Conservation (phyloP, 768 basidiomycete genomes). For the Rhizopogon vesiculosus region DNA sequence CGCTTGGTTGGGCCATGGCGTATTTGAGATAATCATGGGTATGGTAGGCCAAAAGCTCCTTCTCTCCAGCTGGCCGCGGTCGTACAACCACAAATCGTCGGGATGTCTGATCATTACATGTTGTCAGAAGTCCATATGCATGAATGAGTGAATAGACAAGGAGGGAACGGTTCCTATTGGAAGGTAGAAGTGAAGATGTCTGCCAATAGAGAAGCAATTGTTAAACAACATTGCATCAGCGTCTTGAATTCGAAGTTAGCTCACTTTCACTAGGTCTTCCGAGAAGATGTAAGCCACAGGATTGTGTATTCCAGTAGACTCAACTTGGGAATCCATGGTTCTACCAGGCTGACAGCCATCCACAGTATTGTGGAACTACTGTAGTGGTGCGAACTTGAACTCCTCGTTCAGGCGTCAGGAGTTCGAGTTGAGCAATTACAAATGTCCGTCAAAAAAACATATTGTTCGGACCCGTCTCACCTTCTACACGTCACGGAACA, state of each 20-base stretch:
- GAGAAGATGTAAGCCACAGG: slow-evolving; percentile 51
- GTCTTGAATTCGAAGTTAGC: background rate
- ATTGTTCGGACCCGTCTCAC: too few species aligned
- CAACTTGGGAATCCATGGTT: background rate
- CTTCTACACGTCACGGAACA: too few species aligned
- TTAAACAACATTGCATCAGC: background rate
- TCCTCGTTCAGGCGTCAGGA: too few species aligned
- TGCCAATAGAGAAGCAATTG: slow-evolving; percentile 11
- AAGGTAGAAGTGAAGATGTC: slow-evolving; percentile 58
- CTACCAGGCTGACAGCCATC: background rate
- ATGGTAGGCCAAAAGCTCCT: slow-evolving; percentile 66
- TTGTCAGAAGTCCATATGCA: slow-evolving; percentile 44
- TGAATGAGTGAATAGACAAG: slow-evolving; percentile 62
- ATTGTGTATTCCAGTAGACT: background rate
- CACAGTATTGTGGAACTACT: background rate
- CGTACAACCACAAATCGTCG: slow-evolving; percentile 41
- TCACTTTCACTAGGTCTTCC: slow-evolving; percentile 50
- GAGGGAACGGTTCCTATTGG: slow-evolving; percentile 60
- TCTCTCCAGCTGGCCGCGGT: slow-evolving; percentile 48
- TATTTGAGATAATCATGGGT: slow-evolving; percentile 65
- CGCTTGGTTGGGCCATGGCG: slow-evolving; percentile 35
- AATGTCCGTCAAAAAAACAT: too few species aligned
- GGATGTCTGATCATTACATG: slow-evolving; percentile 16
- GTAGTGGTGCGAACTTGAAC: too few species aligned
- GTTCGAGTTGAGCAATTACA: too few species aligned